Conservation (phyloP, 805 yeast species). For the Nakazawaea populi region DNA sequence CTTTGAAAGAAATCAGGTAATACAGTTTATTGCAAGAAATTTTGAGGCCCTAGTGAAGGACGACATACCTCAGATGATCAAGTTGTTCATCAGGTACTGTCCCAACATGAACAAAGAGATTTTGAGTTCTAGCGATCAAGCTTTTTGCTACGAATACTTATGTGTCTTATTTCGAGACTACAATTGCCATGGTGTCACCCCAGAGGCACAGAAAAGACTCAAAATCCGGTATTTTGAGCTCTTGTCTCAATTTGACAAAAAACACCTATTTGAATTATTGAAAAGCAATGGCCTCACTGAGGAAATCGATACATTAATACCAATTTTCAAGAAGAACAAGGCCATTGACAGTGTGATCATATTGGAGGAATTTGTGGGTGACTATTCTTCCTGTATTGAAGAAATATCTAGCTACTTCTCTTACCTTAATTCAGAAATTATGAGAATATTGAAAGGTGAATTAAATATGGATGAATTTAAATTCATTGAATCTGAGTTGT, state of each 20-base stretch:
- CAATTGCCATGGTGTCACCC: constrained; percentile 10
- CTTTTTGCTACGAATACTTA: constrained; percentile 28
- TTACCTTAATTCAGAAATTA: constrained; percentile 16
- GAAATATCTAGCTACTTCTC: constrained; percentile 17
- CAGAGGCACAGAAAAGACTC: constrained; percentile 11
- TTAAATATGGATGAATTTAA: constrained; percentile 9
- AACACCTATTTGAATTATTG: constrained; percentile 13
- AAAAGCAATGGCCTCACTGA: no score
- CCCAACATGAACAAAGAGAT: constrained; percentile 35
- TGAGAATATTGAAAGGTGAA: constrained; percentile 13
- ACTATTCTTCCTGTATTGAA: constrained; percentile 26
- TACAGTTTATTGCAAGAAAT: constrained; percentile 20
- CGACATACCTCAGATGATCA: constrained; percentile 30
- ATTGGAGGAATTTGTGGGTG: constrained; percentile 19
- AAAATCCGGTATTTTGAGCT: constrained; percentile 21
- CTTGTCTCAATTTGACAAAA: constrained; percentile 17
- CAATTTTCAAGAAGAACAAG: constrained; percentile 18
- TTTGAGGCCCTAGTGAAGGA: constrained; percentile 20
- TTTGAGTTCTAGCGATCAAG: constrained; percentile 23
- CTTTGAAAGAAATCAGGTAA: constrained; percentile 18
- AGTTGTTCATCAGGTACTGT: constrained; percentile 27
- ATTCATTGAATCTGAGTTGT: constrained; percentile 23
- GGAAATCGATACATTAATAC: constrained; percentile 10
- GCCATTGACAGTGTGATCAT: constrained; percentile 28
- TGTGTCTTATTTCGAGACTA: constrained; percentile 21